Percentiles rank a stretch among this genome's conserved stretches.
phyloP scores from a whole-genome alignment of 2,329 filamentous ascomycete genomes.

The Ophiostoma ips region DNA sequence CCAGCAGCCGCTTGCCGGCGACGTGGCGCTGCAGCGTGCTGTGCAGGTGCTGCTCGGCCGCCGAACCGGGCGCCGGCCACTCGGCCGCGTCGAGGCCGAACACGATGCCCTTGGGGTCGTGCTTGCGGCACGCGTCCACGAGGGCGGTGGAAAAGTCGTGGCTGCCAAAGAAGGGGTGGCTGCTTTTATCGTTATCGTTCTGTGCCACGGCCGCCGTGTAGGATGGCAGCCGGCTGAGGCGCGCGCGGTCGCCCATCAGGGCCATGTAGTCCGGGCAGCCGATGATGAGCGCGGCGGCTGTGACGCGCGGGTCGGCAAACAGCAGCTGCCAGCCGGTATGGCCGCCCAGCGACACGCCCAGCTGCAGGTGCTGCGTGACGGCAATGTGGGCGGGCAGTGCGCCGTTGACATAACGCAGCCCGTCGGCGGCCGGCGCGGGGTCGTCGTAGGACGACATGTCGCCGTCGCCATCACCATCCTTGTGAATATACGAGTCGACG shows the following conservation, averaged over 20 bases:
- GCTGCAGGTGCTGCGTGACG: constrained; percentile 43
- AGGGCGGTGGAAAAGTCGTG: constrained; percentile 61
- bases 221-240: constrained; percentile 49
- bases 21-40: constrained; percentile 34
- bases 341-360: constrained; percentile 77
- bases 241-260: constrained; percentile 67
- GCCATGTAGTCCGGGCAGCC: constrained; percentile 74
- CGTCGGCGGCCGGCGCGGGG: not conserved
- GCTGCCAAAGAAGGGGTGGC: constrained; percentile 61
- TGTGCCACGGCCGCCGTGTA: constrained; percentile 41
- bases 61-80: constrained; percentile 17
- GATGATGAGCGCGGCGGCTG: constrained; percentile 65
- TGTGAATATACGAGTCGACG: constrained; percentile 36
- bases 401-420: not conserved
- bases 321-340: constrained; percentile 78
- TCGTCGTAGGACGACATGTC: not conserved
- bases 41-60: constrained; percentile 27
- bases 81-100: constrained; percentile 36
- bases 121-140: constrained; percentile 44
- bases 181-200: no score
- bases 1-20: constrained; percentile 48
- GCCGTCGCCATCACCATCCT: not conserved
- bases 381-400: constrained; percentile 3
- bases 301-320: constrained; percentile 64
- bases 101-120: constrained; percentile 64